Conservation (phyloP, 202 grass and related monocot genomes). For the Cymbopogon flexuosus region DNA sequence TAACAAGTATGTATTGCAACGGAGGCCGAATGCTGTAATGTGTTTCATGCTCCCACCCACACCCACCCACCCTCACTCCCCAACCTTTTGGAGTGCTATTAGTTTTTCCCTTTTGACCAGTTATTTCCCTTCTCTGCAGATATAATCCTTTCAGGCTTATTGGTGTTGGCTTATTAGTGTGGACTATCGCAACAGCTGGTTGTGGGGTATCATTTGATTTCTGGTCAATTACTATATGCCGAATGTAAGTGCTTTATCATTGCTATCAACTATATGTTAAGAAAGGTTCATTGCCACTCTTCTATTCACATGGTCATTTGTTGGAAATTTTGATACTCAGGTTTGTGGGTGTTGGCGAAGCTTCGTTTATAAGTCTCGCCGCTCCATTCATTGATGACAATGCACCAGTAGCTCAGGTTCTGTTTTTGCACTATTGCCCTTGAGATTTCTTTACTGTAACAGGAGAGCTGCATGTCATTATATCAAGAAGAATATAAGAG, state of each 20-base stretch:
- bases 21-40: background rate
- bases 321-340: slow-evolving; percentile 45
- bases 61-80: no score
- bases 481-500: background rate
- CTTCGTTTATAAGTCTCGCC: slow-evolving; percentile 98
- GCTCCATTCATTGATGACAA: slow-evolving; percentile 99
- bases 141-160: slow-evolving; percentile 98
- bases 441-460: slow-evolving; percentile 16
- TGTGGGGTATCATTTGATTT: slow-evolving; percentile 93
- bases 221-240: slow-evolving; percentile 95
- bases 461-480: background rate
- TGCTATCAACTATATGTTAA: background rate
- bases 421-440: slow-evolving; percentile 21
- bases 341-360: slow-evolving; percentile 98
- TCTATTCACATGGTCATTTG: slow-evolving; percentile 26
- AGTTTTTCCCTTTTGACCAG: slow-evolving; percentile 10
- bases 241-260: slow-evolving; percentile 64
- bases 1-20: no score
- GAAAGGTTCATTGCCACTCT: background rate
- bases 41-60: no score
- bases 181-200: slow-evolving; percentile 92
- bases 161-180: slow-evolving; percentile 84
- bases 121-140: slow-evolving; percentile 42
- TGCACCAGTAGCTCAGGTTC: slow-evolving; percentile 79
- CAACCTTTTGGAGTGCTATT: background rate